Percentiles rank a stretch among this genome's conserved stretches.
These are phyloP conservation scores for Calocybe gangraenosa DNA, from an alignment of 768 basidiomycete species.

Conservation along the genomic window DNA sequence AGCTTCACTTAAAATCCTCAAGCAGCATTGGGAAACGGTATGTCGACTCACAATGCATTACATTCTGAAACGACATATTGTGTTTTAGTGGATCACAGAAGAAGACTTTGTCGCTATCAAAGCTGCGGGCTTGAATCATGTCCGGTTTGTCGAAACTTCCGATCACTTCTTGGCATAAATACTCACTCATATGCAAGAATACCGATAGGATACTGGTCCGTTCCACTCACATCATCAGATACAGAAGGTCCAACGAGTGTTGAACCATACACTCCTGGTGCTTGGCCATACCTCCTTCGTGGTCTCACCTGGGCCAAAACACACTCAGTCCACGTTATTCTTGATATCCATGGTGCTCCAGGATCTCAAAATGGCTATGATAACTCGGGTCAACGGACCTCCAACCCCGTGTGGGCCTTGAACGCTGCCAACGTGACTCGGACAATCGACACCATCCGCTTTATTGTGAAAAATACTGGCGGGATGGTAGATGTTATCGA, in stretches of 20 bases:
- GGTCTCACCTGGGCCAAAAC: slow-evolving; percentile 62
- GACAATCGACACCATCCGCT: slow-evolving; percentile 56
- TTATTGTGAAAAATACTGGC: slow-evolving; percentile 48
- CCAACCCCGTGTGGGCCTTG: slow-evolving; percentile 51
- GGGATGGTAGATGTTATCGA: slow-evolving; percentile 62
- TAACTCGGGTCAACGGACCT: slow-evolving; percentile 66
- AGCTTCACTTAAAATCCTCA: slow-evolving; percentile 37
- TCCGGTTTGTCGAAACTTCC: slow-evolving; percentile 39
- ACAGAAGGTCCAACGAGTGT: slow-evolving; percentile 42
- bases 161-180: background rate
- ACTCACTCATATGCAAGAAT: slow-evolving; percentile 36
- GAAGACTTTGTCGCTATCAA: slow-evolving; percentile 63
- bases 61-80: background rate
- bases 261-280: slow-evolving; percentile 56
- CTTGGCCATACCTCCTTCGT: slow-evolving; percentile 64
- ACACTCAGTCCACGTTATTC: slow-evolving; percentile 60
- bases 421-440: slow-evolving; percentile 44
- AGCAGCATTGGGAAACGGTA: slow-evolving; percentile 55
- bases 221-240: slow-evolving; percentile 55
- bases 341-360: slow-evolving; percentile 76
- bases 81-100: slow-evolving; percentile 55
- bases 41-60: slow-evolving; percentile 10
- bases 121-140: slow-evolving; percentile 67
- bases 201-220: slow-evolving; percentile 75
- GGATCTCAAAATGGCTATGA: slow-evolving; percentile 68